Percentiles rank a stretch among this genome's conserved stretches.
These are phyloP conservation scores for Drosera spatulata DNA, from an alignment of 179 eudicot species.

Conservation along the genomic window DNA sequence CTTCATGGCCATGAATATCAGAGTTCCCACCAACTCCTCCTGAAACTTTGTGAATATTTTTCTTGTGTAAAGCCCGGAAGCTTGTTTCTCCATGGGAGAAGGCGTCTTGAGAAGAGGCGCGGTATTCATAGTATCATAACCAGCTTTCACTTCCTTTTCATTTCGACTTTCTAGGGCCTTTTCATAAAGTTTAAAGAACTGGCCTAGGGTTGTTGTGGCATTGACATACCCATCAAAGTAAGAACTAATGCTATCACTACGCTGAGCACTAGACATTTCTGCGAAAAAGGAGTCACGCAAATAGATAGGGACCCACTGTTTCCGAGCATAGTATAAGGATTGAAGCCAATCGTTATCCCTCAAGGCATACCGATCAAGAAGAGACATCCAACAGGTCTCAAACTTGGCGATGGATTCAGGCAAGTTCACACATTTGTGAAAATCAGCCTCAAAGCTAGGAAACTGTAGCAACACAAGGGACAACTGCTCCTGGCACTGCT, in stretches of 20 bases:
- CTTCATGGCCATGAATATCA: slow-evolving; percentile 49
- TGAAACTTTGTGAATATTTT: slow-evolving; percentile 52
- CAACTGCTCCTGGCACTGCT: slow-evolving; percentile 58
- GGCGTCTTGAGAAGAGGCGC: slow-evolving; percentile 52
- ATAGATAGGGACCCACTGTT: slow-evolving; percentile 70
- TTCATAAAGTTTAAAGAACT: slow-evolving; percentile 50
- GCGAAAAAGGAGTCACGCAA: slow-evolving; percentile 50
- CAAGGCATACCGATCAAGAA: slow-evolving; percentile 45
- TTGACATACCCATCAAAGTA: slow-evolving; percentile 67
- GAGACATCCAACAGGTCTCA: slow-evolving; percentile 60
- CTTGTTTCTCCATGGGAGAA: slow-evolving; percentile 78
- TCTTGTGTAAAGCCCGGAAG: slow-evolving; percentile 42
- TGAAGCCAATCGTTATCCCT: slow-evolving; percentile 64
- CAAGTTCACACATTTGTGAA: slow-evolving; percentile 59
- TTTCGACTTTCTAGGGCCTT: slow-evolving; percentile 48
- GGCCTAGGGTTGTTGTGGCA: slow-evolving; percentile 43
- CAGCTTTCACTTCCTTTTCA: slow-evolving; percentile 69
- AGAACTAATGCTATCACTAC: slow-evolving; percentile 54
- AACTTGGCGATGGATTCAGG: slow-evolving; percentile 56
- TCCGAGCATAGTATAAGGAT: slow-evolving; percentile 31
- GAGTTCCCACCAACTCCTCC: slow-evolving; percentile 61
- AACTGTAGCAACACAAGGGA: slow-evolving; percentile 37
- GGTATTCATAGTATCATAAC: slow-evolving; percentile 42
- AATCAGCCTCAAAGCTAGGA: slow-evolving; percentile 51
- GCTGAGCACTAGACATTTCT: slow-evolving; percentile 49